Percentiles rank a stretch among this genome's conserved stretches.
phyloP scores from a whole-genome alignment of 148 eudicot species.

The Spergularia marina region DNA sequence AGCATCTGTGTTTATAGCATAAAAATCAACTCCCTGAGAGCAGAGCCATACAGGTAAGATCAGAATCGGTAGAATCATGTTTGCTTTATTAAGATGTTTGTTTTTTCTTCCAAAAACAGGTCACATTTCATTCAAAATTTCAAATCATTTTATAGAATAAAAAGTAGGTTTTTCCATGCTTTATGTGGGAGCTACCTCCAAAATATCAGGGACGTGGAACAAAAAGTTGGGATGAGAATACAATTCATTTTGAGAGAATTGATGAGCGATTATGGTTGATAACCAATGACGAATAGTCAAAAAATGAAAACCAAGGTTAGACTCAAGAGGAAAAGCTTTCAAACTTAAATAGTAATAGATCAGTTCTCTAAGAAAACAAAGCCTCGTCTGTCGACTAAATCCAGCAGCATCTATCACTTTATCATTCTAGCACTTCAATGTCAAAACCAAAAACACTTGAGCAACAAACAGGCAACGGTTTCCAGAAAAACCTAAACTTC shows the following conservation, averaged over 20 bases:
- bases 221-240: background rate
- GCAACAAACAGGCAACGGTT: background rate
- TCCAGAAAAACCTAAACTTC: background rate
- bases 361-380: background rate
- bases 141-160: background rate
- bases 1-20: slow-evolving; percentile 96
- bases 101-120: background rate
- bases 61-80: slow-evolving; percentile 1
- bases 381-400: background rate
- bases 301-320: background rate
- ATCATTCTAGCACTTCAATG: background rate
- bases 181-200: background rate
- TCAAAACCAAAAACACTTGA: background rate
- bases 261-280: background rate
- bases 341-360: background rate
- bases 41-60: slow-evolving; percentile 20
- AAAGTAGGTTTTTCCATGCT: background rate
- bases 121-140: background rate
- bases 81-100: background rate
- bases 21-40: slow-evolving; percentile 94
- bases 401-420: background rate
- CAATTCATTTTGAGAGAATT: background rate
- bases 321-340: background rate
- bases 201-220: background rate
- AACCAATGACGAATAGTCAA: background rate